Evolutionary conservation across 805 yeast species (phyloP).

Genomic region (Lipomyces japonicus): DNA sequence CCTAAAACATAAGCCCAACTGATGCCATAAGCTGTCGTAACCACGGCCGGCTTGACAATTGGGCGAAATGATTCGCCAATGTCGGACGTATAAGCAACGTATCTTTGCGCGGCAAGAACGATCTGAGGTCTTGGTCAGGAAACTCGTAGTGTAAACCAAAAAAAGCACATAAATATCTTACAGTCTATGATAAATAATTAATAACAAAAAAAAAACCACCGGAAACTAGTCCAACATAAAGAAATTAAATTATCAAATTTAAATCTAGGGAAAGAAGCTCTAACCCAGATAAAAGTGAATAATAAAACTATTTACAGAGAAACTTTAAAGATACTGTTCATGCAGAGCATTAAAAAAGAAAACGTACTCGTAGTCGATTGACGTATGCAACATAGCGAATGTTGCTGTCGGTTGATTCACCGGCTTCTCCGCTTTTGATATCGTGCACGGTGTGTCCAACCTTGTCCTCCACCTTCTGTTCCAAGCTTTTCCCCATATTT

Average conservation of each 20-base stretch:
- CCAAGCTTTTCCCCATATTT: slow-evolving; percentile 12
- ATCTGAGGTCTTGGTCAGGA: too few relatives aligned
- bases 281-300: too few relatives aligned
- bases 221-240: too few relatives aligned
- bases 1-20: slow-evolving; percentile 75
- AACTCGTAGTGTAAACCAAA: too few relatives aligned
- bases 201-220: too few relatives aligned
- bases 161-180: too few relatives aligned
- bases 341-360: too few relatives aligned
- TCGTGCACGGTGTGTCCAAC: slow-evolving; percentile 22
- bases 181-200: too few relatives aligned
- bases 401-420: slow-evolving; percentile 46
- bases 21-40: slow-evolving; percentile 61
- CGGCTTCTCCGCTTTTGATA: slow-evolving; percentile 32
- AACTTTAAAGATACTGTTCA: too few relatives aligned
- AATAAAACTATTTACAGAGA: too few relatives aligned
- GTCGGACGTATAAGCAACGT: slow-evolving; percentile 82
- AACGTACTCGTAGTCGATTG: slow-evolving; percentile 52
- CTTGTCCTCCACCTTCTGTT: slow-evolving; percentile 15
- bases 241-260: too few relatives aligned
- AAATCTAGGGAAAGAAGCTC: too few relatives aligned
- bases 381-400: slow-evolving; percentile 82
- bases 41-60: slow-evolving; percentile 67
- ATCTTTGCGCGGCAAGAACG: slow-evolving; percentile 67
- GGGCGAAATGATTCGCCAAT: slow-evolving; percentile 85